Evolutionary conservation across 192 early-diverging fungal species (phyloP).

Genomic region (Geosiphon pyriformis): DNA sequence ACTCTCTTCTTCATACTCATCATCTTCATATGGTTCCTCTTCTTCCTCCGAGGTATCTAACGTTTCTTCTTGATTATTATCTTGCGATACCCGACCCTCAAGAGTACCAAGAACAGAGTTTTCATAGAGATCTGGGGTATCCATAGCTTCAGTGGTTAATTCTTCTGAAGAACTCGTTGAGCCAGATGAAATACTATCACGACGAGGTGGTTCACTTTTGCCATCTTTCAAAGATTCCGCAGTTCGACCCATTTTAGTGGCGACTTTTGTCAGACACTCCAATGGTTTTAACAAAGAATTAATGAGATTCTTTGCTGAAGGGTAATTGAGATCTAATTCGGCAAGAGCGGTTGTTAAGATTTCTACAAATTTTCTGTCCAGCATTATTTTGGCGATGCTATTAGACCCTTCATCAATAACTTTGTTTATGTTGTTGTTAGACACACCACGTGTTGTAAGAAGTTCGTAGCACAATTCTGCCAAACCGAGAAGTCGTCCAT

Average conservation of each 20-base stretch:
- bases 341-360: slow-evolving; percentile 72
- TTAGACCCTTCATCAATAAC: slow-evolving; percentile 53
- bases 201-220: slow-evolving; percentile 28
- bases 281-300: slow-evolving; percentile 79
- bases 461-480: slow-evolving; percentile 65
- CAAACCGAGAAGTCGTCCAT: slow-evolving; percentile 62
- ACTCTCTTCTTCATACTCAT: slow-evolving; percentile 65
- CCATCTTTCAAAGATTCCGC: slow-evolving; percentile 47
- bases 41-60: slow-evolving; percentile 49
- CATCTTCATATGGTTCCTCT: slow-evolving; percentile 64
- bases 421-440: slow-evolving; percentile 21
- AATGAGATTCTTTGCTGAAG: slow-evolving; percentile 69
- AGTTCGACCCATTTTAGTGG: slow-evolving; percentile 78
- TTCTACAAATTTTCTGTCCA: slow-evolving; percentile 83
- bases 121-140: slow-evolving; percentile 76
- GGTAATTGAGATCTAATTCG: slow-evolving; percentile 90
- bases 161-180: slow-evolving; percentile 32
- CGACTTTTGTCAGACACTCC: slow-evolving; percentile 82
- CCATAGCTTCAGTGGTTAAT: slow-evolving; percentile 46
- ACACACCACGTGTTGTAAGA: slow-evolving; percentile 46
- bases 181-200: slow-evolving; percentile 44
- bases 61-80: slow-evolving; percentile 59
- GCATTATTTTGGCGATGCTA: slow-evolving; percentile 69
- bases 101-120: slow-evolving; percentile 80
- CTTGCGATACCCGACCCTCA: slow-evolving; percentile 67